Evolutionary conservation across 352 stramenopile genomes (phyloP).

Genomic region (Plasmopara muralis): DNA sequence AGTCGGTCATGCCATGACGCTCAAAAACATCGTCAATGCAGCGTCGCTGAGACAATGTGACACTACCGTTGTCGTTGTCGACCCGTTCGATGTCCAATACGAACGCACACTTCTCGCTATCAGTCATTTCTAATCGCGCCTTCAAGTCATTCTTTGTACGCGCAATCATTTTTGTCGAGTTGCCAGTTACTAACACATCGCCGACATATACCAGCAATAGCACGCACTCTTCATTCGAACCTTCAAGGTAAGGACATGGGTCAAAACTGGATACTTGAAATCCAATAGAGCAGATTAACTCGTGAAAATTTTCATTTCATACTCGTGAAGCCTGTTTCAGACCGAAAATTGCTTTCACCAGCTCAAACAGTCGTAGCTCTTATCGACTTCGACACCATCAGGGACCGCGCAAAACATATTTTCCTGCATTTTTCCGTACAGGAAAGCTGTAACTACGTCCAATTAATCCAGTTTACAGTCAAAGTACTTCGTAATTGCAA

Average conservation of each 20-base stretch:
- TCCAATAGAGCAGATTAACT: constrained; percentile 1
- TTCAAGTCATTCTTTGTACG: too few species aligned
- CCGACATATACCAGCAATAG: background rate
- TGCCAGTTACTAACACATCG: background rate
- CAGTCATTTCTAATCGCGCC: too few species aligned
- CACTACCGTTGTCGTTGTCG: background rate
- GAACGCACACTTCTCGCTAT: background rate
- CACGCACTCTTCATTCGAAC: background rate
- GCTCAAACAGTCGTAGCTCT: background rate
- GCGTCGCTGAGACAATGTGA: background rate
- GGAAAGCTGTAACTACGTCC: background rate
- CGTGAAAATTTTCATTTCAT: background rate
- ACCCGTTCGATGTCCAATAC: background rate
- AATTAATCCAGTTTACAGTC: background rate
- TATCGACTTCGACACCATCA: background rate
- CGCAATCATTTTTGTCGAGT: too few species aligned
- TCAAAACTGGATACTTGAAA: constrained; percentile 2
- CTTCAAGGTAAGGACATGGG: constrained; percentile 1
- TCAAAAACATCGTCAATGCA: background rate
- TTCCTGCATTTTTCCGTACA: background rate
- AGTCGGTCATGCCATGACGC: background rate
- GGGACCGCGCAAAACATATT: background rate
- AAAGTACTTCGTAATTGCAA: background rate
- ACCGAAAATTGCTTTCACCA: background rate
- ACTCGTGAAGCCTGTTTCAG: constrained; percentile 1